A percentile compares a stretch with the other conserved stretches of the same genome.
phyloP scores from a whole-genome alignment of 192 early-diverging fungal genomes.

The Entomortierella beljakovae region DNA sequence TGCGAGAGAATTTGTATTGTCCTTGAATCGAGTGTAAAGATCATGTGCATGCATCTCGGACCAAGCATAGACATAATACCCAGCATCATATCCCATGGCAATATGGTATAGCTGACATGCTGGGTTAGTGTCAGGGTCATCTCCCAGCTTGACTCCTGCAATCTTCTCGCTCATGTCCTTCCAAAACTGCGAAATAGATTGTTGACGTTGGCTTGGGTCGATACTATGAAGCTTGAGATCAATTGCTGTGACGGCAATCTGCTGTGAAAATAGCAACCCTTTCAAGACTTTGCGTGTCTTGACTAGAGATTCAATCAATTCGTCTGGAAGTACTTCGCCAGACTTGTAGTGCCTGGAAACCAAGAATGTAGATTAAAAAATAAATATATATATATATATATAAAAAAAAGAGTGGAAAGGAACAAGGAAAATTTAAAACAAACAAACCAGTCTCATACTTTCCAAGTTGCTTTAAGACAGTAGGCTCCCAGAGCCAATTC shows the following conservation, averaged over 20 bases:
- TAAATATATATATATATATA: slow-evolving; percentile 16
- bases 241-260: slow-evolving; percentile 81
- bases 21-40: slow-evolving; percentile 70
- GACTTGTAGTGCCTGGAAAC: slow-evolving; percentile 76
- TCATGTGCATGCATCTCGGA: slow-evolving; percentile 85
- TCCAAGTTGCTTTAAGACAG: slow-evolving; percentile 57
- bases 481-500: slow-evolving; percentile 81
- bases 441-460: slow-evolving; percentile 20
- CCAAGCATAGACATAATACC: slow-evolving; percentile 86
- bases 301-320: slow-evolving; percentile 74
- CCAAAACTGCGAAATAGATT: slow-evolving; percentile 58
- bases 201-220: slow-evolving; percentile 43
- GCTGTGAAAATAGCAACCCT: slow-evolving; percentile 78
- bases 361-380: slow-evolving; percentile 23
- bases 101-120: slow-evolving; percentile 51
- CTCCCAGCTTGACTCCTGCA: slow-evolving; percentile 25
- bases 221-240: slow-evolving; percentile 83
- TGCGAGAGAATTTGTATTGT: slow-evolving; percentile 36
- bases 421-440: not conserved
- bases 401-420: not conserved
- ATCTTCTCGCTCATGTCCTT: slow-evolving; percentile 57
- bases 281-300: slow-evolving; percentile 82
- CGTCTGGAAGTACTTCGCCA: slow-evolving; percentile 75
- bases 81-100: slow-evolving; percentile 47
- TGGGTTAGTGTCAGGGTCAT: slow-evolving; percentile 16